Evolutionary conservation across 2,329 filamentous ascomycete species (phyloP), one percentile per base, ranked within the genome.

Genomic region (Alternaria sp.): DNA sequence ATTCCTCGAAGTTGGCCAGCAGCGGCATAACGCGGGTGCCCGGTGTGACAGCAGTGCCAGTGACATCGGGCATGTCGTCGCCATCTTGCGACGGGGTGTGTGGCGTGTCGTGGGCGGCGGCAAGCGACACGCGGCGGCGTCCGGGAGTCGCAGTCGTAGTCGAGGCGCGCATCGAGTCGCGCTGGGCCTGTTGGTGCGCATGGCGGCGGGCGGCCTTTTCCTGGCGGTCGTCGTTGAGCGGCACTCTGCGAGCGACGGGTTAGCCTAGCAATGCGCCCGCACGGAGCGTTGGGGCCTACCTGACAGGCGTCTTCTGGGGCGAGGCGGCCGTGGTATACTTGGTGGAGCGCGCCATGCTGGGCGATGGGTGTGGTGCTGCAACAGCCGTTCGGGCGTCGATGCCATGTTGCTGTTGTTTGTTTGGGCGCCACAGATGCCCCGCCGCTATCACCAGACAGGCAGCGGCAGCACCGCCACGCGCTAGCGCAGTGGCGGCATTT

Each of bases 1-100:
- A 98, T 79, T 99, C 96, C 80, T 99, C 96, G 74, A 98, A 99
- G 81, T 99, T 99, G 75, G 96, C 96, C 58, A 99, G 85, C 72
- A 99, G 91, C 1, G 96, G 96, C 26, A 97, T 72, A 32, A 75
- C 93, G 65, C 94, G 91, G 86, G 97, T 97, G 91, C 97, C 95
- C 57, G 95, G 96, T 63, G 96, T 97, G 57, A 97, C 91, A 40
- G 91, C 92, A 67, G 86, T 88, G 30, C 92, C 91, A 62, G 88
- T 89, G 49, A 92, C 90, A 63, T 79, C 76, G 40, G 80, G 81
- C 73, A 89, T 86, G 66, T 89, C 83, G 63, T 88, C 89, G 54
- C 77, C 64, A 59, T 80, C 73, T 52, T 76, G 69, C 2, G 67
- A 64, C 64, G 86, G 86, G 5, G 86, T 88, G 30, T 79, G 77